These are phyloP conservation scores for Viola pubescens DNA, from an alignment of 441 rosid genomes.

Conservation along the genomic window DNA sequence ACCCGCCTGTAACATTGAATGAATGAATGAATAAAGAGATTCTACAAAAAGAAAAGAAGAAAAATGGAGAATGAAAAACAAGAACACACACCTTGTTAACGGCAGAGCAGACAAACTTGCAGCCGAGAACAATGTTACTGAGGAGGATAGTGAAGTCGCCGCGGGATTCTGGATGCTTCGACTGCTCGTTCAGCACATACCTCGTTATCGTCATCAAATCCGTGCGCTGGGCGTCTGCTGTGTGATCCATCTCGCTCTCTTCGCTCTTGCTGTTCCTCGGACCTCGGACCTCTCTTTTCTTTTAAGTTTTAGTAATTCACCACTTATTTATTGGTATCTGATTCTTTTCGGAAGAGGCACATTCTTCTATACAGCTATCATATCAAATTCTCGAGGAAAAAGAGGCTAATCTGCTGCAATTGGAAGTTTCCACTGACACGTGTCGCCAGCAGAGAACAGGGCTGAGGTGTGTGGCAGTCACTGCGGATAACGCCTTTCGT, in stretches of 20 bases:
- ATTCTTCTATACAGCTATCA: conserved; percentile 7
- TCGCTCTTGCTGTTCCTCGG: background rate
- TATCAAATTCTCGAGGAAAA: conserved; percentile 6
- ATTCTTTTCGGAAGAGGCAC: background rate
- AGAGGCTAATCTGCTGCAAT: conserved; percentile 8
- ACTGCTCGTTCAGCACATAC: conserved; percentile 75
- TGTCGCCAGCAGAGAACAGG: conserved; percentile 31
- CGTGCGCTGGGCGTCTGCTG: conserved; percentile 74
- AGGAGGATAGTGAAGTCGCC: conserved; percentile 94
- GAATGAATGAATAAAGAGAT: background rate
- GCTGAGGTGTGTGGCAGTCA: conserved; percentile 33
- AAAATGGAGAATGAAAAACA: conserved; percentile 10
- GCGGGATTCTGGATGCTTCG: conserved; percentile 84
- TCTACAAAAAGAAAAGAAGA: background rate
- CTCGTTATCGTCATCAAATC: conserved; percentile 97
- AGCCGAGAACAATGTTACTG: conserved; percentile 89
- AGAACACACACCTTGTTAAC: conserved; percentile 58
- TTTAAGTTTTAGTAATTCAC: background rate
- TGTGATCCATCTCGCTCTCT: conserved; percentile 63
- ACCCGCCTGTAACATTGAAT: conserved; percentile 62
- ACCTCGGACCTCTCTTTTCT: background rate
- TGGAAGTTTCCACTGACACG: conserved; percentile 45
- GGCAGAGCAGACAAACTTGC: conserved; percentile 95
- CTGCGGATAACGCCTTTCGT: conserved; percentile 40
- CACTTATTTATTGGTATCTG: background rate